Percentiles rank a stretch among this genome's conserved stretches.
Conservation (phyloP, 148 eudicot genomes). For the Cornus florida region DNA sequence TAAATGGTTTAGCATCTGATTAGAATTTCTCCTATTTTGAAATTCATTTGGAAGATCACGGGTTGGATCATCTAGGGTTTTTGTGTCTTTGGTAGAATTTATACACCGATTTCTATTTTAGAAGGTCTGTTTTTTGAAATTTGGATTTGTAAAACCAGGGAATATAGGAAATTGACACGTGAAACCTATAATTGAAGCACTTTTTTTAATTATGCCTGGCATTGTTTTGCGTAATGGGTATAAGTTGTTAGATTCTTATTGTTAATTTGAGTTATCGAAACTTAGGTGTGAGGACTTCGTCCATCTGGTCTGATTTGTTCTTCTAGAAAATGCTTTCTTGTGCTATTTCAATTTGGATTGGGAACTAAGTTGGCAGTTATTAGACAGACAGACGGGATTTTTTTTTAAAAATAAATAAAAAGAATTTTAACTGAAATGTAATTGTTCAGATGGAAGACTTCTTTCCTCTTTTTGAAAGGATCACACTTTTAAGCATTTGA, state of each 20-base stretch:
- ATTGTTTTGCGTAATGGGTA: neutral
- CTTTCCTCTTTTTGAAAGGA: neutral
- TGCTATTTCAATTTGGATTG: neutral
- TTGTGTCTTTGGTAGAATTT: neutral
- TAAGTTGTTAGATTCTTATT: neutral
- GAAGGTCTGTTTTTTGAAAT: too few species aligned
- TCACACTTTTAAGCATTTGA: neutral
- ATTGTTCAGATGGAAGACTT: neutral
- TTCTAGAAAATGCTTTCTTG: too few species aligned
- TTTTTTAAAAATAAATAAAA: too few species aligned
- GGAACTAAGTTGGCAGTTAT: neutral
- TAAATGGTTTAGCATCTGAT: neutral
- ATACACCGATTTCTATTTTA: too few species aligned
- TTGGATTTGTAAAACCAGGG: neutral
- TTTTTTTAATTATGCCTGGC: neutral
- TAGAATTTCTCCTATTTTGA: neutral
- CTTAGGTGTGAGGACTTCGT: neutral
- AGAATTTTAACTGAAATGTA: neutral
- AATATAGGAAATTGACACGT: neutral
- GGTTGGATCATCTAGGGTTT: slow-evolving; percentile 3
- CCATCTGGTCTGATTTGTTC: neutral
- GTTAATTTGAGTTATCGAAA: neutral
- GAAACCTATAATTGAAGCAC: neutral
- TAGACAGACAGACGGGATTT: too few species aligned
- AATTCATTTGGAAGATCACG: neutral